phyloP scores from a whole-genome alignment of 345 rosid species.

The Conringia planisiliqua region DNA sequence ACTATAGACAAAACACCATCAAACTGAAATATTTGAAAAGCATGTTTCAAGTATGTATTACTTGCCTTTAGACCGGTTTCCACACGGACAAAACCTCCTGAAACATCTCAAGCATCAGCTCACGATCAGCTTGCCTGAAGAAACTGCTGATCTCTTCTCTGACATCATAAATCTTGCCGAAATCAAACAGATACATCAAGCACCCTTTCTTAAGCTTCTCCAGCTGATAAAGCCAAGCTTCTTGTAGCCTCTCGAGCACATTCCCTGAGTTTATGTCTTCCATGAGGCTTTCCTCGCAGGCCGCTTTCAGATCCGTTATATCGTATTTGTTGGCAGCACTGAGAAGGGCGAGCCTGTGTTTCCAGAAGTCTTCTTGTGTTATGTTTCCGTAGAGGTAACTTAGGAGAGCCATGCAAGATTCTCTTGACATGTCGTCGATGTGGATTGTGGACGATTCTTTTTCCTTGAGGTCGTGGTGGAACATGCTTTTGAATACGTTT shows the following conservation, averaged over 20 bases:
- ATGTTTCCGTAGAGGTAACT: conserved; percentile 80
- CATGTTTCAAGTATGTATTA: not conserved
- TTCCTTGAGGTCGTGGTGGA: conserved; percentile 83
- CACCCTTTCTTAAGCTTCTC: conserved; percentile 85
- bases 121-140: conserved; percentile 78
- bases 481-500: conserved; percentile 88
- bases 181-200: conserved; percentile 75
- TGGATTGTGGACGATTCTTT: conserved; percentile 77
- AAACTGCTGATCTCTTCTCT: conserved; percentile 71
- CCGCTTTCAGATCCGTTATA: conserved; percentile 63
- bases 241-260: conserved; percentile 86
- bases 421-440: conserved; percentile 82
- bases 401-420: conserved; percentile 78
- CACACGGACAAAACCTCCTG: conserved; percentile 79
- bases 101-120: conserved; percentile 84
- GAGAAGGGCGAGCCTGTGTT: conserved; percentile 69
- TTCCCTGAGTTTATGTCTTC: conserved; percentile 80
- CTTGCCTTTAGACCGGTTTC: conserved; percentile 48
- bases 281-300: conserved; percentile 85
- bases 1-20: conserved; percentile 11
- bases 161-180: conserved; percentile 82
- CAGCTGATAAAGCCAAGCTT: conserved; percentile 89
- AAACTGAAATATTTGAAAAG: not conserved
- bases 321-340: conserved; percentile 89
- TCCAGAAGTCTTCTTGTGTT: conserved; percentile 83